Evolutionary conservation across 1,284 basidiomycete genomes (phyloP), one percentile per base, ranked within the genome.

Genomic region (Abortiporus biennis): DNA sequence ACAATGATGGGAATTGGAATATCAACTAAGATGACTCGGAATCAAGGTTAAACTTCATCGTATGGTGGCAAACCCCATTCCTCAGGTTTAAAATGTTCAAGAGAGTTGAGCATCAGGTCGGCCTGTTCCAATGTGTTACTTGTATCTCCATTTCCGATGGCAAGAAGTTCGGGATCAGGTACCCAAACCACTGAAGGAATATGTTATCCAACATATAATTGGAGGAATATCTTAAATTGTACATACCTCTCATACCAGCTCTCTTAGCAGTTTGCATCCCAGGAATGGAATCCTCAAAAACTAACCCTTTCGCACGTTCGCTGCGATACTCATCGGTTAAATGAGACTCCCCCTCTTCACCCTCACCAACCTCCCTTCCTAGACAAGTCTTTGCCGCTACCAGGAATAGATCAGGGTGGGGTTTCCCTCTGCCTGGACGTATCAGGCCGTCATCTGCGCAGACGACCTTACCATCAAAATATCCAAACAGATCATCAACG

Each of bases 31-130:
- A n/a, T n/a, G n/a, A n/a, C n/a, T n/a, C n/a, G n/a, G n/a, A n/a
- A n/a, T n/a, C n/a, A n/a, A n/a, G n/a, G n/a, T 29, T 29, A 22
- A 21, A 27, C 44, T 15, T 33, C 4, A 36, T 58, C 56, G 37
- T 81, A 88, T 9, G 84, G 72, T 30, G 86, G 85, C 24, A 89
- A 65, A 5, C 83, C 85, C 83, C 84, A 89, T 44, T 83, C 66
- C 51, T 85, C 81, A 2, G 85, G 85, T 13, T 65, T 63, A 49
- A 89, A 88, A 3, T 80, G 72, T 50, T 81, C 77, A 13, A 89
- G 56, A 3, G 82, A 81, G 34, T 51, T 57, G 11, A 85, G 54
- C 2, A 66, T 68, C 52, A 74, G 69, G 51, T 85, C 79, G 6
- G 80, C 68, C 48, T 54, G 59, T 52, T 79, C 70, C 8, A 49